Evolutionary conservation across 2,329 filamentous ascomycete genomes (phyloP), one percentile per base, ranked within the genome.

Genomic region (Verticillium isaacii): DNA sequence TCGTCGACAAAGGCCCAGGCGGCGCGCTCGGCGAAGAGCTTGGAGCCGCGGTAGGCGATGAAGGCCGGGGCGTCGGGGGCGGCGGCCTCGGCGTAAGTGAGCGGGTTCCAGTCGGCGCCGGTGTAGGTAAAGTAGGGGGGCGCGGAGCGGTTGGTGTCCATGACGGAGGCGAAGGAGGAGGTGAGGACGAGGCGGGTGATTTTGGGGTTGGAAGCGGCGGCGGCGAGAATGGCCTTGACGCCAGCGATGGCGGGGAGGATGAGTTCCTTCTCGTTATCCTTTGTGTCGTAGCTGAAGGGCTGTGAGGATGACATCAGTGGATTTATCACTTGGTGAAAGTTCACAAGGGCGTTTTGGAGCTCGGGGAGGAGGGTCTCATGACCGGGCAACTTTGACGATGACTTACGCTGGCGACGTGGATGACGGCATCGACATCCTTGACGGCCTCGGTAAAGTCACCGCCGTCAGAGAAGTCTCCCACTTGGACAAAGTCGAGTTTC

Each of bases 161-260:
- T 68, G 19, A 90, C 87, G 0, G 86, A 79, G n/a, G 87, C 88
- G 67, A 90, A 90, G 2, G 86, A 89, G 3, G 86, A 89, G 0
- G 87, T 90, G 65, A 90, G 82, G 55, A 87, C 75, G 39, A 78
- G 54, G 6, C 73, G 72, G 14, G 64, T 68, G 36, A 76, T 66
- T 1, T 58, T 63, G 1, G 66, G 61, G 32, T 63, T 65, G 4
- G 62, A 52, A 5, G 69, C 67, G 0, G 70, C 65, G 1, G 76
- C 75, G 5, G 71, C 69, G 9, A 82, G 67, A 19, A 82, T 72
- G 0, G 77, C 73, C 4, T 69, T 72, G 2, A 80, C 77, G 2
- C 80, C 79, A 50, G 79, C 77, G 34, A 82, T 78, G 1, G 80
- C 79, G 0, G 80, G 80, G 4, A 73, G 61, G 2, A 82, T 71